phyloP scores from a whole-genome alignment of 441 rosid species.

The Populus hybrid region DNA sequence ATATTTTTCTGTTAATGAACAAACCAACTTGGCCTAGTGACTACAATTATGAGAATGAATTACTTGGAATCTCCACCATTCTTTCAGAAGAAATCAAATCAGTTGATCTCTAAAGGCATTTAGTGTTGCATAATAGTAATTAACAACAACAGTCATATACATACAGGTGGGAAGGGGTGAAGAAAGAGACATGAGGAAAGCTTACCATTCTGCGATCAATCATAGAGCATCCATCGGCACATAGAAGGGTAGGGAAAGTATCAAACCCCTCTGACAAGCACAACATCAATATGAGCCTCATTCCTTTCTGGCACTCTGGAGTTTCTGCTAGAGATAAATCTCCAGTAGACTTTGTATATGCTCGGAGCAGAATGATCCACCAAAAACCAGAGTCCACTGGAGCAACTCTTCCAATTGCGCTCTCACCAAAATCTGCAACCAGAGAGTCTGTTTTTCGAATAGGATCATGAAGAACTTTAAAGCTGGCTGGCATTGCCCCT shows the following conservation, averaged over 20 bases:
- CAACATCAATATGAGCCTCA: slow-evolving; percentile 67
- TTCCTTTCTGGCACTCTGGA: slow-evolving; percentile 87
- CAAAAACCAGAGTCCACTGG: slow-evolving; percentile 98
- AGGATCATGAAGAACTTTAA: slow-evolving; percentile 94
- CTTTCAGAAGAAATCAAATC: background rate
- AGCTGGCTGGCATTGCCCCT: slow-evolving; percentile 97
- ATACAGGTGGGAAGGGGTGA: slow-evolving; percentile 33
- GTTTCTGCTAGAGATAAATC: slow-evolving; percentile 78
- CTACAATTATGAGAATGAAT: no score
- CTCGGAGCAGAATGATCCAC: slow-evolving; percentile 98
- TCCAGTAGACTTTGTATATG: slow-evolving; percentile 92
- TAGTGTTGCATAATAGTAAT: background rate
- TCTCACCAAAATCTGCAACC: slow-evolving; percentile 91
- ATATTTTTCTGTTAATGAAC: background rate
- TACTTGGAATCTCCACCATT: no score
- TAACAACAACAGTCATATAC: background rate
- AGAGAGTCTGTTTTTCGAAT: slow-evolving; percentile 58
- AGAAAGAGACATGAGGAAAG: background rate
- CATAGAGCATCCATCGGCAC: slow-evolving; percentile 58
- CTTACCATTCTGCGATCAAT: slow-evolving; percentile 94
- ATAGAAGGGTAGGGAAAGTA: slow-evolving; percentile 62
- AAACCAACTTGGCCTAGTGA: background rate
- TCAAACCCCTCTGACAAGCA: slow-evolving; percentile 94
- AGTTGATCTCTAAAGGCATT: background rate
- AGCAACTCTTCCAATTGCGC: slow-evolving; percentile 95